phyloP scores from a whole-genome alignment of 129 eudicot genomes.

The Chrysanthemum lavandulifolium region DNA sequence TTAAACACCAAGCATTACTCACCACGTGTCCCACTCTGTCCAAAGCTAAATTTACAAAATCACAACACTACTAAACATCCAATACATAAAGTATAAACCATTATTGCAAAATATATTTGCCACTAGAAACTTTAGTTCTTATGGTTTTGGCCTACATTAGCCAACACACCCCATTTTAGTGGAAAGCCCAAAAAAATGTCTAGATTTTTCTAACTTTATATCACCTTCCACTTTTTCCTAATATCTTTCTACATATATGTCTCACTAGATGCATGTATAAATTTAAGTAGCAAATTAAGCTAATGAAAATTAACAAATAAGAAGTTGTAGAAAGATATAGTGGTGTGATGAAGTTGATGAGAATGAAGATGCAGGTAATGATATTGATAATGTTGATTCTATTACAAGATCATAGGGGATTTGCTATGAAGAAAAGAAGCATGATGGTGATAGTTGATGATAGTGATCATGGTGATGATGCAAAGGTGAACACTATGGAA shows the following conservation, averaged over 20 bases:
- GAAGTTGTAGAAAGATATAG: background rate
- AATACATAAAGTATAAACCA: background rate
- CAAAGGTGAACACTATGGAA: slow-evolving; percentile 10
- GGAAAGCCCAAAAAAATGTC: slow-evolving; percentile 19
- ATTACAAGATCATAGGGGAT: slow-evolving; percentile 20
- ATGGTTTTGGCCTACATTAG: slow-evolving; percentile 26
- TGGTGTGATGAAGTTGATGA: slow-evolving; percentile 12
- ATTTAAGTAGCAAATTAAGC: slow-evolving; percentile 10
- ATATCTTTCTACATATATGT: background rate
- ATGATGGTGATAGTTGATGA: slow-evolving; percentile 22
- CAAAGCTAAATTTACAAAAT: background rate
- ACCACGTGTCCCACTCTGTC: slow-evolving; percentile 15
- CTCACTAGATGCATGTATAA: too few species aligned
- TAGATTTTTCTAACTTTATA: slow-evolving; percentile 17
- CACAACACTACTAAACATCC: background rate
- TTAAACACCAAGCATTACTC: background rate
- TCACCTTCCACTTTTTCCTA: background rate
- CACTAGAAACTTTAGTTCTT: slow-evolving; percentile 2
- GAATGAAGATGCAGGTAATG: slow-evolving; percentile 8
- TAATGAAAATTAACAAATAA: background rate
- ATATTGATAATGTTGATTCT: slow-evolving; percentile 19
- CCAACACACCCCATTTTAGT: slow-evolving; percentile 31
- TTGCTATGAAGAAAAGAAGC: slow-evolving; percentile 32
- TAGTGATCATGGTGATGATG: background rate
- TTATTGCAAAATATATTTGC: background rate